A percentile compares a stretch with the other conserved stretches of the same genome.
phyloP scores from a whole-genome alignment of 306 rosid species.

The Vigna unguiculata region DNA sequence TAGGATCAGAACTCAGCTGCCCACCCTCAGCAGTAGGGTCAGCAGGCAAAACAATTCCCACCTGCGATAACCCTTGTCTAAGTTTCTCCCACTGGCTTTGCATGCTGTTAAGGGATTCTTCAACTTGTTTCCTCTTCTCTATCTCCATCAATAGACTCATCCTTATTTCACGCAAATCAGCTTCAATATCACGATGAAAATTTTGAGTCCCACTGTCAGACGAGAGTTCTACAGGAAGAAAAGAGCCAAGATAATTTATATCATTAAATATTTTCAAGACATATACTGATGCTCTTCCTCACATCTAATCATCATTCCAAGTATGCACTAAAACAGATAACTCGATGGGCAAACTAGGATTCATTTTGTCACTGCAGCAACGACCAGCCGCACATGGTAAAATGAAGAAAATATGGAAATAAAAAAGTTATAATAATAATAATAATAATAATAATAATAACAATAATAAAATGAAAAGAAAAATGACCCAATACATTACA shows the following conservation, averaged over 20 bases:
- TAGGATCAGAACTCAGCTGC: constrained; percentile 64
- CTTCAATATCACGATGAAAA: constrained; percentile 54
- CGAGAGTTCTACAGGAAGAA: constrained; percentile 67
- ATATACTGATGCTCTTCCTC: not conserved
- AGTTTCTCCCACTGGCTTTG: constrained; percentile 81
- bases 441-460: not conserved
- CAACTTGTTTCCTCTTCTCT: constrained; percentile 85
- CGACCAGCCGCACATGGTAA: not conserved
- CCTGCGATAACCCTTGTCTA: constrained; percentile 65
- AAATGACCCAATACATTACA: not conserved
- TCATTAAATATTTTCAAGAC: constrained; percentile 32
- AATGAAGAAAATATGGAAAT: not conserved
- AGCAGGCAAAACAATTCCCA: constrained; percentile 76
- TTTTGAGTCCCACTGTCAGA: constrained; percentile 69
- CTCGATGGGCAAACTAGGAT: constrained; percentile 3
- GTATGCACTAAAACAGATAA: not conserved
- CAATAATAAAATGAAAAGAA: not conserved
- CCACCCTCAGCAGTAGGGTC: constrained; percentile 53
- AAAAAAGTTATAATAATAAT: not conserved
- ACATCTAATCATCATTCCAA: not conserved
- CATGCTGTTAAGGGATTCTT: constrained; percentile 73
- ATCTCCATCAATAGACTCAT: constrained; percentile 79
- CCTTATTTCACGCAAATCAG: constrained; percentile 77
- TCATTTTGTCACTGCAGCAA: constrained; percentile 7
- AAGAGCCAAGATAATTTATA: constrained; percentile 40